phyloP scores from a whole-genome alignment of 805 yeast genomes.

The Pichia gijzeniarum region DNA sequence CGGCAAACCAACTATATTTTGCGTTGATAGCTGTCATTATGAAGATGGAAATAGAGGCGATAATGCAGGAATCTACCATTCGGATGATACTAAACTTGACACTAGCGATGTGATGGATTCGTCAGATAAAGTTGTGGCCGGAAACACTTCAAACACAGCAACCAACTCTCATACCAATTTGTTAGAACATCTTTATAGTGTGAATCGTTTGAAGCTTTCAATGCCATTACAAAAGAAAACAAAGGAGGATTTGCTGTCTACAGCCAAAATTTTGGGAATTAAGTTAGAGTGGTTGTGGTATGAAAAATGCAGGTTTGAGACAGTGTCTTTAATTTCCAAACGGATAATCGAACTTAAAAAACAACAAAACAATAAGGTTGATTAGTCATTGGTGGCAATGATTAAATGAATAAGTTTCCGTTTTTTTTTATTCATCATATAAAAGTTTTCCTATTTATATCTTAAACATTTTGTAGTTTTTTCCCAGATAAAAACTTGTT shows the following conservation, averaged over 20 bases:
- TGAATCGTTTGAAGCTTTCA: constrained; percentile 37
- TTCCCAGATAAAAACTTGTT: too few relatives aligned
- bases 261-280: constrained; percentile 43
- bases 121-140: background rate
- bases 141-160: background rate
- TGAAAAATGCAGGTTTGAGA: constrained; percentile 34
- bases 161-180: constrained; percentile 24
- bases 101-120: background rate
- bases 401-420: background rate
- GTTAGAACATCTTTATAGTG: constrained; percentile 29
- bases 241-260: constrained; percentile 39
- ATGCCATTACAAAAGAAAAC: constrained; percentile 54
- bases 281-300: constrained; percentile 53
- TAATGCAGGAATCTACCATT: too few relatives aligned
- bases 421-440: constrained; percentile 3
- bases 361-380: background rate
- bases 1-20: too few relatives aligned
- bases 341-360: background rate
- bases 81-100: background rate
- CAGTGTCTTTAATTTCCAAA: constrained; percentile 26
- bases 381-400: constrained; percentile 4
- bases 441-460: too few relatives aligned
- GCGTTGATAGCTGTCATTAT: too few relatives aligned
- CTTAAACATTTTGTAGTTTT: too few relatives aligned
- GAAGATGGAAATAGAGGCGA: background rate